Conservation (phyloP, 495 filamentous ascomycete genomes). For the Penicillium crystallinum region DNA sequence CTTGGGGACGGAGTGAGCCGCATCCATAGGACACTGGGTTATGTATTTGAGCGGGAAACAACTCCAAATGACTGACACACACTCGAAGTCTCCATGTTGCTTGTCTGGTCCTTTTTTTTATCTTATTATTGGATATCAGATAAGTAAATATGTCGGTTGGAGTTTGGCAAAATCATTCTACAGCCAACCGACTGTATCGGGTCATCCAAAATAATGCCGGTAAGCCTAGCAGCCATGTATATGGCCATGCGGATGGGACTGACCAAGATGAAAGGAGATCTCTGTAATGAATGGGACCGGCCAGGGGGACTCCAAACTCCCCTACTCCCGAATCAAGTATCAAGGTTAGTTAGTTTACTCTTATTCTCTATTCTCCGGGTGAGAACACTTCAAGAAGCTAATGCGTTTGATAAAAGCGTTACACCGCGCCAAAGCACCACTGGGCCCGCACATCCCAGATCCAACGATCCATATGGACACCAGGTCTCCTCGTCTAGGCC, state of each 20-base stretch:
- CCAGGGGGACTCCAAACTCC: neutral
- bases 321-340: neutral
- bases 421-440: neutral
- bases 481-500: neutral
- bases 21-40: neutral
- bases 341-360: neutral
- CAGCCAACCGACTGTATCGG: slow-evolving; percentile 1
- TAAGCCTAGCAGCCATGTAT: neutral
- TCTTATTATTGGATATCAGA: neutral
- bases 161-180: slow-evolving; percentile 2
- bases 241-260: neutral
- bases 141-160: slow-evolving; percentile 2
- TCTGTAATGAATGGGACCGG: slow-evolving; percentile 5
- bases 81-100: neutral
- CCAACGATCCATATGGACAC: neutral
- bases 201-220: slow-evolving; percentile 1
- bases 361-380: neutral
- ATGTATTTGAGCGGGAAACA: neutral
- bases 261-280: neutral
- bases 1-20: slow-evolving; percentile 1
- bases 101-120: neutral
- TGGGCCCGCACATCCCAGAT: neutral
- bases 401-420: neutral
- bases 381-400: neutral
- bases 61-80: neutral